Percentiles rank a stretch among this genome's conserved stretches.
These are phyloP conservation scores for Fraxinus pennsylvanica DNA, from an alignment of 257 asterid genomes.

Conservation along the genomic window DNA sequence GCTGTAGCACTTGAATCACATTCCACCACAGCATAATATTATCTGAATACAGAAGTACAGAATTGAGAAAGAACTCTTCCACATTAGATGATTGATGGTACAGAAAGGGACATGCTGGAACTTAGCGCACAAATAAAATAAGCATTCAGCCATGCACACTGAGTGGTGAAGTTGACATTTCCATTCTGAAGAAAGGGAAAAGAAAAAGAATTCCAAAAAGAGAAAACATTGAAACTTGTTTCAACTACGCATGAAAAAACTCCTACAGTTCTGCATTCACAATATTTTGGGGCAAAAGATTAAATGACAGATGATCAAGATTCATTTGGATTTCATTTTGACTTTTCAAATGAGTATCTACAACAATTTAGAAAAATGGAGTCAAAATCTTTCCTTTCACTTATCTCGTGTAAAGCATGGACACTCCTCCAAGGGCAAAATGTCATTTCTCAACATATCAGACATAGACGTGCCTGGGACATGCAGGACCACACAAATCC, in stretches of 20 bases:
- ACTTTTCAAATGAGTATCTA: too few species aligned
- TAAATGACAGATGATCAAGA: too few species aligned
- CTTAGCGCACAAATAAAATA: background rate
- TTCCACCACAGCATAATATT: constrained; percentile 84
- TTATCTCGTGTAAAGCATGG: too few species aligned
- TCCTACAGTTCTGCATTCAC: background rate
- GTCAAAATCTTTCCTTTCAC: too few species aligned
- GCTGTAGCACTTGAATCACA: constrained; percentile 93
- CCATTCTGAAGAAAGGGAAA: background rate
- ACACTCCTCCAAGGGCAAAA: too few species aligned
- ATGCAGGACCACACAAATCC: too few species aligned
- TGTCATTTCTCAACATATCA: too few species aligned
- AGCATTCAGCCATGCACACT: background rate
- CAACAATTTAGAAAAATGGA: too few species aligned
- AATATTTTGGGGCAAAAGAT: background rate
- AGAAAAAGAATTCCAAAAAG: background rate
- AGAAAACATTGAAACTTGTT: background rate
- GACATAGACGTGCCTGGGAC: too few species aligned
- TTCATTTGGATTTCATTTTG: too few species aligned
- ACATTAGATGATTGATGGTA: background rate
- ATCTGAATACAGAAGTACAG: constrained; percentile 44
- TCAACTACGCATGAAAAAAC: background rate
- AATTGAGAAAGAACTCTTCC: background rate
- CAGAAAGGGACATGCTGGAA: background rate
- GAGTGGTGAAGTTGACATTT: background rate